A percentile compares a stretch with the other conserved stretches of the same genome.
These are phyloP conservation scores for Fagus sylvatica DNA, from an alignment of 306 rosid species.

Conservation along the genomic window DNA sequence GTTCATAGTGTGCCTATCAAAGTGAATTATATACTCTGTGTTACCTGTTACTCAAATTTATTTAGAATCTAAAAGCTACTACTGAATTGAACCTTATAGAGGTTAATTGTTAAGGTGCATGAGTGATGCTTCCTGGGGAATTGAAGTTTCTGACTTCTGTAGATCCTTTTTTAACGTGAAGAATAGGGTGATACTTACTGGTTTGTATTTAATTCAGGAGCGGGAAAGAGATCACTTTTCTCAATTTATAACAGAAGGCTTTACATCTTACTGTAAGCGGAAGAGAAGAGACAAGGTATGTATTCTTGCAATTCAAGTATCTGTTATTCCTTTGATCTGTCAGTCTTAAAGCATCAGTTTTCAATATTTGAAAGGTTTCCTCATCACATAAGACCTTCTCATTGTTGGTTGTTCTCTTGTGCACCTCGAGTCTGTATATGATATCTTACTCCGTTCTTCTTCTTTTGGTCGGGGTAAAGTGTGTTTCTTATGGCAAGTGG, in stretches of 20 bases:
- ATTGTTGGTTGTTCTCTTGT: not conserved
- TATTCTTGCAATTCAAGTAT: constrained; percentile 11
- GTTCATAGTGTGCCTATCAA: too few relatives aligned
- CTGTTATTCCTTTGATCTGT: not conserved
- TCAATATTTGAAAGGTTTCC: not conserved
- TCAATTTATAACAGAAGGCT: constrained; percentile 89
- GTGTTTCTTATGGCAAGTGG: not conserved
- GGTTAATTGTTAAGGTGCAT: not conserved
- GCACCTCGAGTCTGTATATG: not conserved
- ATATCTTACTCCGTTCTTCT: not conserved
- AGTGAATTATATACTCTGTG: too few relatives aligned
- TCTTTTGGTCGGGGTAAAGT: not conserved
- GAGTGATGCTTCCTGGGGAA: not conserved
- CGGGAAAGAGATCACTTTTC: constrained; percentile 91
- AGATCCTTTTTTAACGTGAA: not conserved
- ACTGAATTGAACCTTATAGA: too few relatives aligned
- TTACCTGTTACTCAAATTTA: too few relatives aligned
- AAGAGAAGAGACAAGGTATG: constrained; percentile 97
- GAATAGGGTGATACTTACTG: not conserved
- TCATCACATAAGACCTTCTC: not conserved
- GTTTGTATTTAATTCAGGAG: constrained; percentile 55
- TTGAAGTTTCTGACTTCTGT: constrained; percentile 3
- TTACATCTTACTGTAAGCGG: constrained; percentile 92
- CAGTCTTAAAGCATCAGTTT: not conserved
- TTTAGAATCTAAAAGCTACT: too few relatives aligned